Evolutionary conservation across 176 grass and related monocot genomes (phyloP).

Genomic region (Chloris gayana): DNA sequence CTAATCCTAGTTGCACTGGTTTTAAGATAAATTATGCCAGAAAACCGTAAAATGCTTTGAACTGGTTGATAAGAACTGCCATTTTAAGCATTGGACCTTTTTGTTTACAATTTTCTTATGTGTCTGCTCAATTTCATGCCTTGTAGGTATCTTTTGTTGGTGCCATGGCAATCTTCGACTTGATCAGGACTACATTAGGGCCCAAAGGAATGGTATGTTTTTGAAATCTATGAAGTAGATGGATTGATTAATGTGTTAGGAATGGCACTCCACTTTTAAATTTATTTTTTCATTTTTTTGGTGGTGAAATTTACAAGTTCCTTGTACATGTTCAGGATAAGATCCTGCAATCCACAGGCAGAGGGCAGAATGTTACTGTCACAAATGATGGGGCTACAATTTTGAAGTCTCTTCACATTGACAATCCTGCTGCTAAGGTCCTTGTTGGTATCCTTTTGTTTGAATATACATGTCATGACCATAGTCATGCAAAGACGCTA

Average conservation of each 20-base stretch:
- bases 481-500: background rate
- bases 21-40: background rate
- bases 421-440: slow-evolving; percentile 93
- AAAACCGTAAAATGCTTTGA: background rate
- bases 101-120: background rate
- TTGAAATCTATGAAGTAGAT: background rate
- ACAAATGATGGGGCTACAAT: slow-evolving; percentile 99
- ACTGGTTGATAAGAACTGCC: no score
- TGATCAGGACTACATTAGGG: slow-evolving; percentile 90
- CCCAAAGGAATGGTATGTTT: slow-evolving; percentile 93
- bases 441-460: slow-evolving; percentile 94
- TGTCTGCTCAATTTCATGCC: background rate
- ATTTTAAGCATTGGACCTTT: background rate
- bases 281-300: background rate
- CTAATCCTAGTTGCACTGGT: background rate
- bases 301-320: background rate
- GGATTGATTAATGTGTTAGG: background rate
- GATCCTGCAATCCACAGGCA: slow-evolving; percentile 91
- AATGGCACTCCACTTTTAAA: no score
- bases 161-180: slow-evolving; percentile 82
- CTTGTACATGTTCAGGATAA: slow-evolving; percentile 63
- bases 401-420: slow-evolving; percentile 94
- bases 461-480: background rate
- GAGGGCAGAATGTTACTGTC: slow-evolving; percentile 77
- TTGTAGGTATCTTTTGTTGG: slow-evolving; percentile 81